Percentiles rank a stretch among this genome's conserved stretches.
These are phyloP conservation scores for Podila clonocystis DNA, from an alignment of 192 early-diverging fungal genomes.

Conservation along the genomic window DNA sequence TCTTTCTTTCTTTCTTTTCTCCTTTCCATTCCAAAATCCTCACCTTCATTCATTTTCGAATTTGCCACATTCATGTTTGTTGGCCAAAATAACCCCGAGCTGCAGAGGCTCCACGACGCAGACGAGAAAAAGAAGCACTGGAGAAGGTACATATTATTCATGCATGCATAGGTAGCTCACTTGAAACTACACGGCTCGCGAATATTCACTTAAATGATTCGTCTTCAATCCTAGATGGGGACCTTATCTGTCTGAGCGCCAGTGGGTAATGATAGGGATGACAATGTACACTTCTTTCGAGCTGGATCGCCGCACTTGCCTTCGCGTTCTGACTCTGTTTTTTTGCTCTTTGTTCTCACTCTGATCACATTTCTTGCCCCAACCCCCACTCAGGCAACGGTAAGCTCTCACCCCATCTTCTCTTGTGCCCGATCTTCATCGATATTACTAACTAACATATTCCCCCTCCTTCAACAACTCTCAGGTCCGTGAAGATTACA, in stretches of 20 bases:
- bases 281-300: not conserved
- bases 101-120: slow-evolving; percentile 16
- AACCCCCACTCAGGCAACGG: not conserved
- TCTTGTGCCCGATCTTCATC: no score
- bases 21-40: not conserved
- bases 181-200: not conserved
- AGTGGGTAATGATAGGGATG: slow-evolving; percentile 25
- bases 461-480: not conserved
- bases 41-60: not conserved
- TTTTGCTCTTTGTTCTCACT: not conserved
- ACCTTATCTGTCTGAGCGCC: slow-evolving; percentile 48
- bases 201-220: not conserved
- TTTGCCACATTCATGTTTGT: not conserved
- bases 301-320: not conserved
- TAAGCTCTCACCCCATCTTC: not conserved
- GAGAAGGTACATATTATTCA: slow-evolving; percentile 24
- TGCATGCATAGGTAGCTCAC: not conserved
- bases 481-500: slow-evolving; percentile 43
- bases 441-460: no score
- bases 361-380: no score
- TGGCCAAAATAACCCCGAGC: slow-evolving; percentile 21
- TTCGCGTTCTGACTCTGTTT: not conserved
- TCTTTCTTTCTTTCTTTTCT: not conserved
- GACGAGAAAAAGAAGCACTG: slow-evolving; percentile 37
- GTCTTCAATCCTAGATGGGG: slow-evolving; percentile 31